Evolutionary conservation across 805 yeast genomes (phyloP), one percentile per base, ranked within the genome.

Genomic region (Isabelozyma rhagii): DNA sequence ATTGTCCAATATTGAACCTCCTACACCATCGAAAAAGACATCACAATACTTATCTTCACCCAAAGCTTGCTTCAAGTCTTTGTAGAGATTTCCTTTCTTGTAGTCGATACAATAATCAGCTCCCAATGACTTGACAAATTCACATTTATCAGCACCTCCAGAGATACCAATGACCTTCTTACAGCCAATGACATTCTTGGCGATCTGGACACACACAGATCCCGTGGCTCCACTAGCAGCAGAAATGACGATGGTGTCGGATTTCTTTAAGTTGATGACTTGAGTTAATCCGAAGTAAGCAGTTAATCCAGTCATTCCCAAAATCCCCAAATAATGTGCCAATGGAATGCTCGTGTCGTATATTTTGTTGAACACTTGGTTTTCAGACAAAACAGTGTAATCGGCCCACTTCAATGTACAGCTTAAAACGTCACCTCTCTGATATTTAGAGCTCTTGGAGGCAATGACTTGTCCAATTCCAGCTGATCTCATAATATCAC

Each of bases 211-310:
- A 14, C 58, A 66, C 56, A 59, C 56, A n/a, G 67, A 58, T 3
- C 69, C 70, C 14, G 68, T 64, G 31, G 70, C 71, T 28, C 70
- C 71, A 6, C 67, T 60, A 15, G 71, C 70, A 31, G 66, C 70
- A 18, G 69, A 64, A n/a, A 66, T 54, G 18, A 66, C 59, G 15
- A 67, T 50, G 21, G 57, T 57, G 38, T 63, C 60, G 9, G 53
- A 55, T 14, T 47, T 51, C 50, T 56, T 53, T 44, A 55, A 41
- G 29, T 52, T 48, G 39, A 56, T 58, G 5, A 63, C 54, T 10
- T 63, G 51, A 31, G 49, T 51, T 46, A 67, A 50, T 5, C 66
- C 69, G 45, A 61, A 55, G 56, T 63, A 67, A 5, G 69, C 70
- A 38, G 70, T 65, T 44, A 67, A 50, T 8, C 68, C 68, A 39